Conservation (phyloP, 2,329 filamentous ascomycete genomes). For the Aspergillus udagawae region DNA sequence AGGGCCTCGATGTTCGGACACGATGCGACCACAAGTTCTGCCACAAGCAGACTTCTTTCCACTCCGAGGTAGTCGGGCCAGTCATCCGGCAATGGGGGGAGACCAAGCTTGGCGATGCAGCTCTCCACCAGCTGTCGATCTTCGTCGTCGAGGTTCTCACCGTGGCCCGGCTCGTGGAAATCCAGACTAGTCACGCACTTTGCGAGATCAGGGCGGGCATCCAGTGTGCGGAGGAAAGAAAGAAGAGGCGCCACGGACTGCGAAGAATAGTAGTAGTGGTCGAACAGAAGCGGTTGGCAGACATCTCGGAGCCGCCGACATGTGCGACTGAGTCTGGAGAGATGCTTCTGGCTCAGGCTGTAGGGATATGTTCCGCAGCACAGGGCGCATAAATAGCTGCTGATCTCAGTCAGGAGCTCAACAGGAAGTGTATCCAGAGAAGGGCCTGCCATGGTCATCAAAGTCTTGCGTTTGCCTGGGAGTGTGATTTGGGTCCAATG, state of each 20-base stretch:
- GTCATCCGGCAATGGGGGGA: not conserved
- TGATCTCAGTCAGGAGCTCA: not conserved
- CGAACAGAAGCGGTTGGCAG: slow-evolving; percentile 1
- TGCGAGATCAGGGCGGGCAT: slow-evolving; percentile 1
- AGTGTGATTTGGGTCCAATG: not conserved
- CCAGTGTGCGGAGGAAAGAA: not conserved
- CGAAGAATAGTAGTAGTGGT: not conserved
- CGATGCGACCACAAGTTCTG: not conserved
- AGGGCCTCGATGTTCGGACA: not conserved
- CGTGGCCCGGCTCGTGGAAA: not conserved
- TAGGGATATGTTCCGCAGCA: not conserved
- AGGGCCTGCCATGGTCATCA: not conserved
- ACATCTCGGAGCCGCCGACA: not conserved
- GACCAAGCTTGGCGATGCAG: slow-evolving; percentile 1
- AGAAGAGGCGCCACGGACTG: not conserved
- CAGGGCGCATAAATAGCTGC: not conserved
- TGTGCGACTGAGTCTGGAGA: slow-evolving; percentile 2
- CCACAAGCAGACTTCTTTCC: not conserved
- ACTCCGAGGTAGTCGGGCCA: not conserved
- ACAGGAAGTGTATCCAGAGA: not conserved
- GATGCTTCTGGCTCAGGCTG: not conserved
- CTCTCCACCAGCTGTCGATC: not conserved
- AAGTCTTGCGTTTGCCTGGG: not conserved
- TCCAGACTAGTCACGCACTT: not conserved
- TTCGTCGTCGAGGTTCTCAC: not conserved